A percentile compares a stretch with the other conserved stretches of the same genome.
phyloP scores from a whole-genome alignment of 2,329 filamentous ascomycete species.

The Polytolypa hystricis region DNA sequence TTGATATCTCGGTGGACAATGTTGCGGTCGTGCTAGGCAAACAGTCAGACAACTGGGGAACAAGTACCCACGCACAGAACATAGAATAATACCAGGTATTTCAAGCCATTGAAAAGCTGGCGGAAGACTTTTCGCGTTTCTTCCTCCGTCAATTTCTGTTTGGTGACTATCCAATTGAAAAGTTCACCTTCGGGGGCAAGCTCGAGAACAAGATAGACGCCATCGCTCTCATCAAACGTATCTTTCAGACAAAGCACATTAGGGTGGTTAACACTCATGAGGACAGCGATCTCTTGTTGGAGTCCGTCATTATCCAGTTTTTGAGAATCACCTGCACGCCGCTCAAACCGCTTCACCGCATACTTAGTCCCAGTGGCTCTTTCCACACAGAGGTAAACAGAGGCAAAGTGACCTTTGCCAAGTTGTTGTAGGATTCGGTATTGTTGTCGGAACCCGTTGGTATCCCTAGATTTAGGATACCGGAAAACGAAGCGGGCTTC shows the following conservation, averaged over 20 bases:
- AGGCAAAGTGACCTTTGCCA: conserved; percentile 90
- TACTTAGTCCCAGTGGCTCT: conserved; percentile 70
- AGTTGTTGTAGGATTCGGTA: conserved; percentile 76
- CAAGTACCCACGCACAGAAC: background rate
- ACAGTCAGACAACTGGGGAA: background rate
- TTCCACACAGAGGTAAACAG: conserved; percentile 84
- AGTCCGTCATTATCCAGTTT: conserved; percentile 72
- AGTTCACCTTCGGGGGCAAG: conserved; percentile 86
- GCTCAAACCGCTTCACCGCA: conserved; percentile 92
- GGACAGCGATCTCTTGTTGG: conserved; percentile 88
- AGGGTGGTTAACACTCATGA: conserved; percentile 95
- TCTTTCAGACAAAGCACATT: conserved; percentile 89
- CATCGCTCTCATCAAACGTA: conserved; percentile 83
- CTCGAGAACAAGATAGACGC: conserved; percentile 84
- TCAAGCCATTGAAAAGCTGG: conserved; percentile 86
- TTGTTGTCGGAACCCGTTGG: conserved; percentile 72
- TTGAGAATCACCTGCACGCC: conserved; percentile 70
- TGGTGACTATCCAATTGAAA: conserved; percentile 89
- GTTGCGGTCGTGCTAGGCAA: conserved; percentile 68
- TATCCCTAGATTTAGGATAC: conserved; percentile 65
- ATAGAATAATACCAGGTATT: conserved; percentile 65
- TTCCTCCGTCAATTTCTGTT: conserved; percentile 73
- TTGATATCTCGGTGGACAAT: conserved; percentile 98
- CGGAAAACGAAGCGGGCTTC: conserved; percentile 83
- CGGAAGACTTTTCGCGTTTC: conserved; percentile 80